Evolutionary conservation across 2,329 filamentous ascomycete species (phyloP).

Genomic region (Leptographium lundbergii): DNA sequence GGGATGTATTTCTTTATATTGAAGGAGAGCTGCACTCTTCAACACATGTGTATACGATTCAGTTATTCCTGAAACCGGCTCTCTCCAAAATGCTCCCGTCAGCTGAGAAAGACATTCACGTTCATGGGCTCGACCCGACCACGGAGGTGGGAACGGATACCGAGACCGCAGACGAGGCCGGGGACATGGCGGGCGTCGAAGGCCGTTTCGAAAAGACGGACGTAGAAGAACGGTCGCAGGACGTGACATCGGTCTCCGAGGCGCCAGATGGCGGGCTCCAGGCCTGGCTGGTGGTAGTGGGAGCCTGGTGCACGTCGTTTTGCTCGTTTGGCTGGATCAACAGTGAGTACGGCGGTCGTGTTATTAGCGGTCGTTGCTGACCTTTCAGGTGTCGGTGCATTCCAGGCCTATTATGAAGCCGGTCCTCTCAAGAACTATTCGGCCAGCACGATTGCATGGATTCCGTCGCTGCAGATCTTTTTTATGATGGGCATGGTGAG

Average conservation of each 20-base stretch:
- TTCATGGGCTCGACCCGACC: neutral
- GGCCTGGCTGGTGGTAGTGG: conserved; percentile 28
- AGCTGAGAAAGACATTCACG: neutral
- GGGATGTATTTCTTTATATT: no score
- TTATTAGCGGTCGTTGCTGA: neutral
- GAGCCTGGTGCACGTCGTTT: conserved; percentile 27
- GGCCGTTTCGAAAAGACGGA: neutral
- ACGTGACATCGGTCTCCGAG: neutral
- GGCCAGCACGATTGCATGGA: conserved; percentile 47
- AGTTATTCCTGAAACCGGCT: no score
- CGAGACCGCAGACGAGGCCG: neutral
- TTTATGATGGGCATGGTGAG: conserved; percentile 34
- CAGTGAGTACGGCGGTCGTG: conserved; percentile 13
- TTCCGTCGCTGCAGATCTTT: conserved; percentile 31
- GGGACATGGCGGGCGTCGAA: no score
- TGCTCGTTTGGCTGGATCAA: conserved; percentile 29
- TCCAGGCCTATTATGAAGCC: conserved; percentile 45
- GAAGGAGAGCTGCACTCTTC: no score
- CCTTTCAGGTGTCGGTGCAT: conserved; percentile 30
- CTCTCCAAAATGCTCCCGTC: neutral
- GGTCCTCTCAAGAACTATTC: conserved; percentile 34
- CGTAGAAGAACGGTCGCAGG: neutral
- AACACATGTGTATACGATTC: no score
- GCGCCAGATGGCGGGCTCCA: conserved; percentile 14
- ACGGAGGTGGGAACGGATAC: neutral